phyloP scores from a whole-genome alignment of 2,329 filamentous ascomycete genomes.

The Bipolaris sorokiniana region DNA sequence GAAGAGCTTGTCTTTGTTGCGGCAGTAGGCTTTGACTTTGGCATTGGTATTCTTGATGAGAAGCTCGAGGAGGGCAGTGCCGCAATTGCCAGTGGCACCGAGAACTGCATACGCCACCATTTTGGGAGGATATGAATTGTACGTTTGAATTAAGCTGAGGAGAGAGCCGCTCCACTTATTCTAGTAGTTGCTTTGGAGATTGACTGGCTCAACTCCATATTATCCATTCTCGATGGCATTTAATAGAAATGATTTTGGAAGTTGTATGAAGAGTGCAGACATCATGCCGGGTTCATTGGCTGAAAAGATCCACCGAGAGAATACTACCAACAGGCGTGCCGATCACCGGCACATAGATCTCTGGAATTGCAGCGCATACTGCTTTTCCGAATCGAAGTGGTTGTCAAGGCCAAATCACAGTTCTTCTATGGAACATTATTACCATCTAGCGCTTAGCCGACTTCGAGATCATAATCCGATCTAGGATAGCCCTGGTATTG shows the following conservation, averaged over 20 bases:
- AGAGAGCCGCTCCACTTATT: not conserved
- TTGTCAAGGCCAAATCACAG: not conserved
- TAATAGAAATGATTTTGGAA: not conserved
- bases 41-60: constrained; percentile 5
- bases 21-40: constrained; percentile 22
- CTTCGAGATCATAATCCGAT: not conserved
- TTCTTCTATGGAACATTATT: not conserved
- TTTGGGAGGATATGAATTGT: not conserved
- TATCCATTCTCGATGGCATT: not conserved
- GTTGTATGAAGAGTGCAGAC: too few species aligned
- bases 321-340: not conserved
- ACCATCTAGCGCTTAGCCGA: too few species aligned
- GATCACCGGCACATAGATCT: not conserved
- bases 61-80: constrained; percentile 16
- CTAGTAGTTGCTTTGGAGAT: not conserved
- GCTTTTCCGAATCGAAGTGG: not conserved
- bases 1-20: constrained; percentile 20
- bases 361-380: not conserved
- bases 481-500: not conserved
- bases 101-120: constrained; percentile 15
- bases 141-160: not conserved
- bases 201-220: not conserved
- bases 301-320: not conserved
- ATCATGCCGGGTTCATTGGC: not conserved
- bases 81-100: constrained; percentile 22